These are phyloP conservation scores for Myxozyma sirexii DNA, from an alignment of 805 yeast genomes.

Conservation along the genomic window DNA sequence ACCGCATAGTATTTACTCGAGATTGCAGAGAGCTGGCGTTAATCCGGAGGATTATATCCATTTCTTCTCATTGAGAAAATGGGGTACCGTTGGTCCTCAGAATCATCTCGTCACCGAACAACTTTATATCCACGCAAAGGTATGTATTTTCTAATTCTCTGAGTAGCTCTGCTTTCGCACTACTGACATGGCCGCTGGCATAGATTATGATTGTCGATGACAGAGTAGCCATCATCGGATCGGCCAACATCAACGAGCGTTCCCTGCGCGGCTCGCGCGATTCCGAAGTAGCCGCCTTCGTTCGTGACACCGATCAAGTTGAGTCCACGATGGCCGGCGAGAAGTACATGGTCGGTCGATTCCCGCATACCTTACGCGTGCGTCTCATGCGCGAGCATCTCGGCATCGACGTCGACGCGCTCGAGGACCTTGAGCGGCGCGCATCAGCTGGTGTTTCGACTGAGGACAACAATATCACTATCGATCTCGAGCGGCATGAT, in stretches of 20 bases:
- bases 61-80: slow-evolving; percentile 87
- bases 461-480: background rate
- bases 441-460: background rate
- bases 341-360: slow-evolving; percentile 78
- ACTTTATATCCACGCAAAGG: slow-evolving; percentile 89
- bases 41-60: slow-evolving; percentile 88
- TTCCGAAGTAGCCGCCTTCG: slow-evolving; percentile 88
- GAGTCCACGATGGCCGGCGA: slow-evolving; percentile 77
- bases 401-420: slow-evolving; percentile 86
- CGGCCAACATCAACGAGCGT: slow-evolving; percentile 95
- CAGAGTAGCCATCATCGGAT: slow-evolving; percentile 89
- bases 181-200: background rate
- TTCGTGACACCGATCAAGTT: slow-evolving; percentile 78
- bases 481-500: slow-evolving; percentile 17
- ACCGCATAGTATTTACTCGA: slow-evolving; percentile 79
- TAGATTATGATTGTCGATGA: slow-evolving; percentile 80
- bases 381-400: slow-evolving; percentile 95
- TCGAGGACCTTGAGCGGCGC: slow-evolving; percentile 78
- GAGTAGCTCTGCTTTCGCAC: background rate
- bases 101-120: slow-evolving; percentile 83
- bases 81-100: slow-evolving; percentile 88
- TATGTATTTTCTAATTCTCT: slow-evolving; percentile 36
- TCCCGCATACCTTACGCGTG: slow-evolving; percentile 86
- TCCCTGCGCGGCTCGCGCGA: slow-evolving; percentile 94
- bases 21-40: slow-evolving; percentile 75